phyloP scores from a whole-genome alignment of 2,329 filamentous ascomycete genomes.

The Pyrenochaeta sp. region DNA sequence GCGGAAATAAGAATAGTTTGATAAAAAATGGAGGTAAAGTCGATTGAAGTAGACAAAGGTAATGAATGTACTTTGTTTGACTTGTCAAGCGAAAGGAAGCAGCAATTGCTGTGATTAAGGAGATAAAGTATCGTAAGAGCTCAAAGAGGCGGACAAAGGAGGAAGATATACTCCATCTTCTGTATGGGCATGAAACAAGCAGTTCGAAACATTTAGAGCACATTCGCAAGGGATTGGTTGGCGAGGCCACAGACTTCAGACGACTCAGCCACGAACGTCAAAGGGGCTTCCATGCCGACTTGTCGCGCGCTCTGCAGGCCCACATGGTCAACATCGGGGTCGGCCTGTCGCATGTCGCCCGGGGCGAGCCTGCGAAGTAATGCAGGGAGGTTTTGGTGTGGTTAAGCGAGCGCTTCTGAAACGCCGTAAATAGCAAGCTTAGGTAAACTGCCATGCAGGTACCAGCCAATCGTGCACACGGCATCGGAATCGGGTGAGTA shows the following conservation, averaged over 20 bases:
- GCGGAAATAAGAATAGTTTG: conserved; percentile 16
- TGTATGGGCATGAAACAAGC: conserved; percentile 35
- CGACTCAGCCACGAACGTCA: conserved; percentile 38
- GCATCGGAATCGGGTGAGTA: conserved; percentile 11
- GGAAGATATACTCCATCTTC: conserved; percentile 35
- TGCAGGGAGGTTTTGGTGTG: conserved; percentile 22
- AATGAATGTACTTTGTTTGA: conserved; percentile 50
- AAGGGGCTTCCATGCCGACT: conserved; percentile 28
- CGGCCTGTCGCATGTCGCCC: conserved; percentile 22
- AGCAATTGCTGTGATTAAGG: conserved; percentile 23
- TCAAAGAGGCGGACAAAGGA: conserved; percentile 21
- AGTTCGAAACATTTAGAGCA: conserved; percentile 27
- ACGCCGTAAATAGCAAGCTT: conserved; percentile 34
- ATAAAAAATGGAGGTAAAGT: conserved; percentile 33
- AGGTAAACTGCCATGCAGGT: conserved; percentile 33
- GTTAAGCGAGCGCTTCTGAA: conserved; percentile 40
- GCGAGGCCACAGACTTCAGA: conserved; percentile 17
- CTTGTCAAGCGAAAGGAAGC: conserved; percentile 26
- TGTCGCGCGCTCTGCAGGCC: conserved; percentile 43
- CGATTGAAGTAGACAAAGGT: conserved; percentile 44
- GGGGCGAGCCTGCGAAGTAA: conserved; percentile 22
- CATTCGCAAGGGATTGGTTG: conserved; percentile 17
- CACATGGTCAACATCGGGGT: conserved; percentile 21
- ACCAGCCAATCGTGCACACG: conserved; percentile 22
- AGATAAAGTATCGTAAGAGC: conserved; percentile 19